Percentiles rank a stretch among this genome's conserved stretches.
Evolutionary conservation across 179 eudicot genomes (phyloP).

Genomic region (Gypsophila paniculata): DNA sequence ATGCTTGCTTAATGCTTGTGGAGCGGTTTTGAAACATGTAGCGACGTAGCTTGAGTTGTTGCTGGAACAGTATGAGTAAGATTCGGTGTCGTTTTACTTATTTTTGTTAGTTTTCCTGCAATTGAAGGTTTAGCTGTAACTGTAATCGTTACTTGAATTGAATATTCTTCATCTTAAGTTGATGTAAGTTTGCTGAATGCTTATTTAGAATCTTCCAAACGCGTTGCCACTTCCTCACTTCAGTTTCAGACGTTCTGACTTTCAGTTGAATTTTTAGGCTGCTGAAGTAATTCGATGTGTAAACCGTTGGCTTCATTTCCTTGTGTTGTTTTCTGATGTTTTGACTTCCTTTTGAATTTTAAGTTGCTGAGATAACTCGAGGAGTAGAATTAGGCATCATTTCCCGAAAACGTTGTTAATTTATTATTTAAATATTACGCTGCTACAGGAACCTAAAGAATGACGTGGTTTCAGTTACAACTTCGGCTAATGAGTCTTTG

Average conservation of each 20-base stretch:
- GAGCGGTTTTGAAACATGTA: no score
- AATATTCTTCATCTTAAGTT: background rate
- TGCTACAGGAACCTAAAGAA: constrained; percentile 57
- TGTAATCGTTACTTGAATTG: background rate
- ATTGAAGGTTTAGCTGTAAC: no score
- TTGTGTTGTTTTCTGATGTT: no score
- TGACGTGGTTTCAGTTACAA: constrained; percentile 33
- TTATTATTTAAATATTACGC: background rate
- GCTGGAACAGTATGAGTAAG: no score
- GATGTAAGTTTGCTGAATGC: background rate
- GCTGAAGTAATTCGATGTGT: background rate
- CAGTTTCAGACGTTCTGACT: background rate
- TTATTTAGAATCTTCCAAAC: background rate
- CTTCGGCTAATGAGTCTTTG: constrained; percentile 36
- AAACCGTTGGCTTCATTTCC: no score
- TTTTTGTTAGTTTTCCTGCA: no score
- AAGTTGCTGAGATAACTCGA: no score
- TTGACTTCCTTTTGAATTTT: no score
- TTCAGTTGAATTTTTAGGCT: background rate
- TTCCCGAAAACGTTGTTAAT: background rate
- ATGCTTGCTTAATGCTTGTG: background rate
- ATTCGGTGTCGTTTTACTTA: no score
- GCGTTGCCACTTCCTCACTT: background rate
- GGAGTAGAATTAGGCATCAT: background rate
- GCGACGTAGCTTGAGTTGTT: no score